These are phyloP conservation scores for Tetrahymena elliotti DNA, from an alignment of 73 alveolate species.

Conservation along the genomic window DNA sequence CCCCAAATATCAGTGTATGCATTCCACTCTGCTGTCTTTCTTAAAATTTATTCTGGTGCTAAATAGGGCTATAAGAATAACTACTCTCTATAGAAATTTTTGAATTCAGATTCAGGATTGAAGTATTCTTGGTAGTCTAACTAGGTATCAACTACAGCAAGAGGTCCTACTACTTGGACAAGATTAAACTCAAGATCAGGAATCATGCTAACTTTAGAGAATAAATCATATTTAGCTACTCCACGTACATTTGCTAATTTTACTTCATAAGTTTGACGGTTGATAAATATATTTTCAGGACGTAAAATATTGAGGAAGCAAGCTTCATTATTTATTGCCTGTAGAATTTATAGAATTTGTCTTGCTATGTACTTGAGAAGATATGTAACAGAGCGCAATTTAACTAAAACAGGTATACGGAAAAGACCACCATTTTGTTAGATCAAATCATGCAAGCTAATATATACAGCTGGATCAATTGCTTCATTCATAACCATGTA, in stretches of 20 bases:
- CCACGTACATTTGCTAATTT: not conserved
- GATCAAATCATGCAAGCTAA: not conserved
- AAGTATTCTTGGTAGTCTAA: not conserved
- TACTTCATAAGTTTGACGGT: not conserved
- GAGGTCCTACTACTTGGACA: not conserved
- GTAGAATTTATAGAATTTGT: not conserved
- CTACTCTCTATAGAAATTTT: not conserved
- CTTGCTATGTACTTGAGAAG: not conserved
- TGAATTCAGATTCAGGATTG: not conserved
- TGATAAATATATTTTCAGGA: not conserved
- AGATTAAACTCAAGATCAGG: not conserved
- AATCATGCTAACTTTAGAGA: not conserved
- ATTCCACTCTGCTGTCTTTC: not conserved
- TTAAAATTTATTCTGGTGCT: not conserved
- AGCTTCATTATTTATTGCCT: not conserved
- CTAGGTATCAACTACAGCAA: not conserved
- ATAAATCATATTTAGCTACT: not conserved
- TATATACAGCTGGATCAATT: not conserved
- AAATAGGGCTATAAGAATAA: not conserved
- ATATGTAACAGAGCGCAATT: not conserved
- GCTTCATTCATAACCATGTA: not conserved
- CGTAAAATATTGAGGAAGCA: not conserved
- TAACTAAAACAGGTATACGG: not conserved
- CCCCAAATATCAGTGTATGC: not conserved
- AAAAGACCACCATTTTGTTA: not conserved